Evolutionary conservation across 2,329 filamentous ascomycete genomes (phyloP), one percentile per base, ranked within the genome.

Genomic region (Aspergillus bombycis): DNA sequence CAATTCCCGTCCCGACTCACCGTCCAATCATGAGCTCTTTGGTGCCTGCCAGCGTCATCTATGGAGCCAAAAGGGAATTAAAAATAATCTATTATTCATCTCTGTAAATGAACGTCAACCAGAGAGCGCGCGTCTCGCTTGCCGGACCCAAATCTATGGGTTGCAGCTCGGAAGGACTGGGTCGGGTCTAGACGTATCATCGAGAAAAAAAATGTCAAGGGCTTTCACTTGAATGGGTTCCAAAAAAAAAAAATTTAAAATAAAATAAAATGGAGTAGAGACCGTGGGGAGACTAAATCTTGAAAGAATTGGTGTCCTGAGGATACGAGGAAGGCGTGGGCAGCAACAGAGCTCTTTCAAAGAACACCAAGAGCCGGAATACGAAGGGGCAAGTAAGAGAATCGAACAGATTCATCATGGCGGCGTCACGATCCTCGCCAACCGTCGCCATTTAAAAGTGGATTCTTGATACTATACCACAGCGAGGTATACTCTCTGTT

Each of bases 121-220:
- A 34, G 14, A 56, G 41, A 48, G 59, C 36, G 45, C 48, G 34
- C 53, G 36, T 48, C 57, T 55, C 50, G 55, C 34, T 50, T 56
- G 52, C 56, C 57, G 62, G 64, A 58, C 65, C 64, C 67, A 67
- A 54, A 60, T 59, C 43, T 58, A 61, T 48, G 64, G 68, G 66
- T 67, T 62, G 65, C 60, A 58, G 56, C 61, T 58, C 61, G 58
- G 52, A 43, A 32, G 52, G 43, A 53, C 56, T 41, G 36, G 57
- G 30, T 61, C 53, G 30, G 43, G 52, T 52, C 60, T 63, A 57
- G 32, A 41, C 60, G 62, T 60, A 62, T 62, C 45, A 60, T 46
- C 12, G 36, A 60, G 58, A 16, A n/a, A 26, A 30, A 26, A 26
- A 30, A 26, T 52, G 45, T 34, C 43, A n/a, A 45, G 11, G 43